Base-by-base conservation (phyloP, 345 rosid genomes). In the Crucihimalaya himalaica region DNA sequence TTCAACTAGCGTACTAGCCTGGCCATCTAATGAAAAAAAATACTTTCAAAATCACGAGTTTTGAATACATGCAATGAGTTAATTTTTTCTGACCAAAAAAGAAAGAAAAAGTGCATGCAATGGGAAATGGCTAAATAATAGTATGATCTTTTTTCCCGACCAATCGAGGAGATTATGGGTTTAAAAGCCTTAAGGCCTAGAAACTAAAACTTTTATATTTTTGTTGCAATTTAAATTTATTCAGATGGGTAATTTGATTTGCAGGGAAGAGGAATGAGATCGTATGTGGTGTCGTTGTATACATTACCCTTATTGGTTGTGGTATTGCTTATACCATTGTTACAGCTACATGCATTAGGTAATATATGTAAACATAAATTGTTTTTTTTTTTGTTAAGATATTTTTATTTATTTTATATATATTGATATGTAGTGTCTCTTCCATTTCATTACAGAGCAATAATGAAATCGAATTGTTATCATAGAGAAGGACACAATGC, bases 251-350 rank as follows among this genome's bases (percentile, higher is more conserved):
- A 32, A 5, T 50, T 56, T 8, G n/a, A 19, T 65, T 15, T 63
- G 34, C 68, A 75, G 80, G 76, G 46, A 55, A 47, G 71, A 60
- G 37, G 53, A 60, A 59, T 59, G 63, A 78, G 2, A 51, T 66
- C 0, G 34, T 83, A 12, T 93, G 98, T 77, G 92, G 86, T 55
- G 76, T 77, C 14, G 84, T 88, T 72, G 89, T 84, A 72, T 72
- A 87, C 71, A 54, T 81, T 73, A 68, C 68, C 73, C 53, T 88
- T 34, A 70, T 81, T 48, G 90, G 86, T 73, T 63, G 67, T 58
- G 83, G 34, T 34, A 34, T 90, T 75, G 96, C 88, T 27, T 90
- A 86, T 79, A 88, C 86, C 63, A 81, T 90, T 63, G 86, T 91
- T 12, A 77, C 89, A 40, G 73, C 96, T 32, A 85, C 83, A 46